Conservation (phyloP, 768 basidiomycete genomes). For the Mycena kentingensis region DNA sequence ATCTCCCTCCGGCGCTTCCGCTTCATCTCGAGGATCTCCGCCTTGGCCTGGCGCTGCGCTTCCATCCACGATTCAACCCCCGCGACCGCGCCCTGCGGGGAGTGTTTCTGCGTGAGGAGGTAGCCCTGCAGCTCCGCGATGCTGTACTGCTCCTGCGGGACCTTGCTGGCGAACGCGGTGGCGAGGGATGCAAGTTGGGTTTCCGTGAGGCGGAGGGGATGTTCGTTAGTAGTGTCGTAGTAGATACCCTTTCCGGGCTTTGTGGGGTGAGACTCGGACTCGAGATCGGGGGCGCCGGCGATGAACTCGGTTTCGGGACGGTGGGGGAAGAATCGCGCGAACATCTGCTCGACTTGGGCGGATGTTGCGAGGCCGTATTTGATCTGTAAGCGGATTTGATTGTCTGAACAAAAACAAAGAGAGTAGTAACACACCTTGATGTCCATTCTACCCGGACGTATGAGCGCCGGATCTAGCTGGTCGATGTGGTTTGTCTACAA, state of each 20-base stretch:
- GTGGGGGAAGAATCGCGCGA: too few species aligned
- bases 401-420: too few species aligned
- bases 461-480: conserved; percentile 71
- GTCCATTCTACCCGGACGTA: conserved; percentile 81
- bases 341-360: too few species aligned
- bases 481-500: conserved; percentile 76
- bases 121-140: conserved; percentile 44
- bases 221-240: conserved; percentile 35
- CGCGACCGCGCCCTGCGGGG: conserved; percentile 36
- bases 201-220: too few species aligned
- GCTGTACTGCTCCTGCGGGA: conserved; percentile 52
- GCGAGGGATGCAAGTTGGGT: conserved; percentile 54
- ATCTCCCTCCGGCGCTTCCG: too few species aligned
- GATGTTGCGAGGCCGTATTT: too few species aligned
- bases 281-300: too few species aligned
- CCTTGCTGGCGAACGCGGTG: conserved; percentile 50
- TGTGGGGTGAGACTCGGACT: conserved; percentile 5
- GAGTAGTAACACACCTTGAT: conserved; percentile 72
- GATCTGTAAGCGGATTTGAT: too few species aligned
- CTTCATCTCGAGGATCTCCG: too few species aligned
- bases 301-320: too few species aligned
- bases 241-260: conserved; percentile 14
- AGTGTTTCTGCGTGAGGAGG: conserved; percentile 32
- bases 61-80: conserved; percentile 40
- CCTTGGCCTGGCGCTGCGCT: conserved; percentile 45